Percentiles rank a stretch among this genome's conserved stretches.
Evolutionary conservation across 768 basidiomycete genomes (phyloP).

Genomic region (Gymnopilus dilepis): DNA sequence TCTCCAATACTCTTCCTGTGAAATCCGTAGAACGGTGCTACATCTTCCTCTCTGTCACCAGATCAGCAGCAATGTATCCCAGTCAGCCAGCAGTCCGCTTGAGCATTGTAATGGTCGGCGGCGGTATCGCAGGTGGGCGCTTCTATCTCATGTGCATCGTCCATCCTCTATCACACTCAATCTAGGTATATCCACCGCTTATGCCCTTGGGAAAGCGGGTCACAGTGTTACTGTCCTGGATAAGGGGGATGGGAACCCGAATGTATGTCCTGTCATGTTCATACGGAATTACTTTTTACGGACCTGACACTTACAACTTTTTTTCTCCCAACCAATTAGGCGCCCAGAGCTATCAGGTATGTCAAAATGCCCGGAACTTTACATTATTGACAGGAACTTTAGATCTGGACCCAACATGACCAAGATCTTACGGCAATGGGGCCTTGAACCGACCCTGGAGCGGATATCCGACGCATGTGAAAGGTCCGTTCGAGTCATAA

Average conservation of each 20-base stretch:
- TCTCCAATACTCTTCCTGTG: no score
- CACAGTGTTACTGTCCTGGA: slow-evolving; percentile 68
- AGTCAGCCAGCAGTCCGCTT: slow-evolving; percentile 26
- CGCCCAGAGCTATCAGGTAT: neutral
- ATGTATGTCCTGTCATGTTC: slow-evolving; percentile 34
- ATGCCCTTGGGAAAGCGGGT: slow-evolving; percentile 58
- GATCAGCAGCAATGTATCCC: neutral
- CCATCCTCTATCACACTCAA: neutral
- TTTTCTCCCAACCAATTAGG: neutral
- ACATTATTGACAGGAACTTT: neutral
- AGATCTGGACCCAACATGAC: slow-evolving; percentile 63
- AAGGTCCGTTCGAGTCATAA: slow-evolving; percentile 34
- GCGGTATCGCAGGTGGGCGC: slow-evolving; percentile 47
- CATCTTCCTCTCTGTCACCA: neutral
- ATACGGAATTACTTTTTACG: neutral
- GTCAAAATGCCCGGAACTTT: neutral
- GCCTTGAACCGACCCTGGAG: slow-evolving; percentile 48
- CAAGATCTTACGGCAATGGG: slow-evolving; percentile 60
- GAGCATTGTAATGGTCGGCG: slow-evolving; percentile 47
- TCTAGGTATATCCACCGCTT: slow-evolving; percentile 64
- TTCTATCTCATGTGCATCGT: neutral
- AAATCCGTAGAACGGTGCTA: neutral
- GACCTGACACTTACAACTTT: no score
- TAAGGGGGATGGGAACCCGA: slow-evolving; percentile 43
- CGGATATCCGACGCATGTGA: no score